Evolutionary conservation across 2,329 filamentous ascomycete genomes (phyloP).

Genomic region (Chaetomium olivaceum): DNA sequence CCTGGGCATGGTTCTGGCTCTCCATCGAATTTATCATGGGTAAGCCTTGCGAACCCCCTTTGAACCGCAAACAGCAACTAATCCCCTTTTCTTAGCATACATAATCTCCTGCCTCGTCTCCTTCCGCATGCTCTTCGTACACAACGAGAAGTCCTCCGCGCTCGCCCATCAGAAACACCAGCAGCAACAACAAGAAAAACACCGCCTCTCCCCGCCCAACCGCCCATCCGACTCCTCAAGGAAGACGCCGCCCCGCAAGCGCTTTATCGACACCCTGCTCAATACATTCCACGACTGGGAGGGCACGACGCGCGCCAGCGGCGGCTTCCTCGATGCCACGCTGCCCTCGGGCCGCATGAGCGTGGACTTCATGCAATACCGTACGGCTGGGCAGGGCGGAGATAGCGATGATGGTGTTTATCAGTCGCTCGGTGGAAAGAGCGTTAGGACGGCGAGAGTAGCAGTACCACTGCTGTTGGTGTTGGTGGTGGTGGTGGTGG

Average conservation of each 20-base stretch:
- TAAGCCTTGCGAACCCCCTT: neutral
- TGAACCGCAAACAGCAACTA: neutral
- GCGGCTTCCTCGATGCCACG: neutral
- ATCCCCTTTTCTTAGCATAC: conserved; percentile 16
- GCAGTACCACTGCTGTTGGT: neutral
- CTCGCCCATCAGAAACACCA: neutral
- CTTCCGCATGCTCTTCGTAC: conserved; percentile 26
- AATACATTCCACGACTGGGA: conserved; percentile 7
- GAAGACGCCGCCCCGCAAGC: neutral
- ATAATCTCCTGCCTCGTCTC: conserved; percentile 31
- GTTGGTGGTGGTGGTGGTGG: neutral
- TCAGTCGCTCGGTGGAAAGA: neutral
- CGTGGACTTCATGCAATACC: neutral
- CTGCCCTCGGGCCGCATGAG: conserved; percentile 6
- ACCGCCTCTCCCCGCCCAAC: neutral
- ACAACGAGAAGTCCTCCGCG: neutral
- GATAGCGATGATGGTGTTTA: neutral
- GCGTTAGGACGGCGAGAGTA: neutral
- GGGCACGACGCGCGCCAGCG: neutral
- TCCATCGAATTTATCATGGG: conserved; percentile 24
- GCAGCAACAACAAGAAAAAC: neutral
- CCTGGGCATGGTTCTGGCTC: conserved; percentile 30
- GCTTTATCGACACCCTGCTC: conserved; percentile 1
- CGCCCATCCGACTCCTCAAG: neutral
- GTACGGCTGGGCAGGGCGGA: neutral